Conservation (phyloP, 2,329 filamentous ascomycete genomes). For the Monilinia fructigena region DNA sequence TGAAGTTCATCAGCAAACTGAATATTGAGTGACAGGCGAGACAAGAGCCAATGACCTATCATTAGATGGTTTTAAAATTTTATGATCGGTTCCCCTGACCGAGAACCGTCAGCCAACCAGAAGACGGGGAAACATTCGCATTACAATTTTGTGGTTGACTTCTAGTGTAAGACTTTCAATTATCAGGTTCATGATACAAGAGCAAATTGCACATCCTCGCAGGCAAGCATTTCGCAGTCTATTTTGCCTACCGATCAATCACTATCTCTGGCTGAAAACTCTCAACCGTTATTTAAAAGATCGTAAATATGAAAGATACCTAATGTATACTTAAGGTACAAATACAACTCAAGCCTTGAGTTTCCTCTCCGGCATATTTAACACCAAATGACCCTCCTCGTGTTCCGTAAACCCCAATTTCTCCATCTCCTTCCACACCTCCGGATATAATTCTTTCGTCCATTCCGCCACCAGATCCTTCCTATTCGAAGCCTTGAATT, state of each 20-base stretch:
- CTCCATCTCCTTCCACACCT: constrained; percentile 64
- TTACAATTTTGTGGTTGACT: too few relatives aligned
- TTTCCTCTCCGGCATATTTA: constrained; percentile 34
- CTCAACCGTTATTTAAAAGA: not conserved
- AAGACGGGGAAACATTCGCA: too few relatives aligned
- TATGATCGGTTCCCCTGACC: too few relatives aligned
- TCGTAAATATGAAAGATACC: not conserved
- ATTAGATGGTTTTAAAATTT: too few relatives aligned
- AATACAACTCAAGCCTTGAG: constrained; percentile 30
- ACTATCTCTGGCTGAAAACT: not conserved
- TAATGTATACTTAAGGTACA: not conserved
- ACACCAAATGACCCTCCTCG: constrained; percentile 35
- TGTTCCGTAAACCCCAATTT: constrained; percentile 34
- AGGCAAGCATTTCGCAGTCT: not conserved
- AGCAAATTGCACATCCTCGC: too few relatives aligned
- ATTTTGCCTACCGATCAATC: not conserved
- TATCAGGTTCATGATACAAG: too few relatives aligned
- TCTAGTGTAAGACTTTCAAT: too few relatives aligned
- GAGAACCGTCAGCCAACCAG: too few relatives aligned
- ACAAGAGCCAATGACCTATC: too few relatives aligned
- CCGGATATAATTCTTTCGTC: constrained; percentile 66
- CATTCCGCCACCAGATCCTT: constrained; percentile 72
- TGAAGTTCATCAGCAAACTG: too few relatives aligned
- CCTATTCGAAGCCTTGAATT: constrained; percentile 60
- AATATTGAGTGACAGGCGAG: too few relatives aligned